Conservation (phyloP, 805 yeast genomes). For the Candida saitoana region DNA sequence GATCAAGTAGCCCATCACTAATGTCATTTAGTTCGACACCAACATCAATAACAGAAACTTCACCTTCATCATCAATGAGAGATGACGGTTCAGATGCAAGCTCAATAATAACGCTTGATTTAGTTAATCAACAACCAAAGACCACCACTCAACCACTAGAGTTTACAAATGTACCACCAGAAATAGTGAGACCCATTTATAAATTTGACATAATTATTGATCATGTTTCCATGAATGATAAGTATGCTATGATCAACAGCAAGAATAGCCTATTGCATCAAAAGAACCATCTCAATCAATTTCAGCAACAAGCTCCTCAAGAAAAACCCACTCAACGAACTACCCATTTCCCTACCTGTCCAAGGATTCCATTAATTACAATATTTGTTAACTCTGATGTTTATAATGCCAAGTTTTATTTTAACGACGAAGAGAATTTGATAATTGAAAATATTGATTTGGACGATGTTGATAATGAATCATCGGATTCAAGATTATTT, state of each 20-base stretch:
- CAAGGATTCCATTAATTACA: slow-evolving; percentile 27
- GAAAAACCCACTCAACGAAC: not conserved
- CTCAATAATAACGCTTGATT: slow-evolving; percentile 1
- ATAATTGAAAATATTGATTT: slow-evolving; percentile 10
- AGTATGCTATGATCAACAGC: slow-evolving; percentile 19
- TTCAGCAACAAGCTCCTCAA: not conserved
- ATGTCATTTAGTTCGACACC: slow-evolving; percentile 35
- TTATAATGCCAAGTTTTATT: slow-evolving; percentile 23
- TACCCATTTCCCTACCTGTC: slow-evolving; percentile 16
- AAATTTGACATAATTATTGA: slow-evolving; percentile 45
- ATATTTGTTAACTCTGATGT: slow-evolving; percentile 30
- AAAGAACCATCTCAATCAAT: not conserved
- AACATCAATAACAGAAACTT: slow-evolving; percentile 32
- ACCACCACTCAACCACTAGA: slow-evolving; percentile 27
- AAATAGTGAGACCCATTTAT: slow-evolving; percentile 41
- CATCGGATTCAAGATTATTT: not conserved
- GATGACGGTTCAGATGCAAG: slow-evolving; percentile 25
- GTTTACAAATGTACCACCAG: slow-evolving; percentile 40
- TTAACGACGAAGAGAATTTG: slow-evolving; percentile 26
- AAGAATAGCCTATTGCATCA: slow-evolving; percentile 2
- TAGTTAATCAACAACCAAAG: slow-evolving; percentile 2
- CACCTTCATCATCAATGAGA: slow-evolving; percentile 23
- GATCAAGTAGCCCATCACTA: slow-evolving; percentile 37
- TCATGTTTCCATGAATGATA: slow-evolving; percentile 36
- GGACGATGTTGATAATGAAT: not conserved